Conservation (phyloP, 805 yeast species). For the Suhomyces kilbournensis region DNA sequence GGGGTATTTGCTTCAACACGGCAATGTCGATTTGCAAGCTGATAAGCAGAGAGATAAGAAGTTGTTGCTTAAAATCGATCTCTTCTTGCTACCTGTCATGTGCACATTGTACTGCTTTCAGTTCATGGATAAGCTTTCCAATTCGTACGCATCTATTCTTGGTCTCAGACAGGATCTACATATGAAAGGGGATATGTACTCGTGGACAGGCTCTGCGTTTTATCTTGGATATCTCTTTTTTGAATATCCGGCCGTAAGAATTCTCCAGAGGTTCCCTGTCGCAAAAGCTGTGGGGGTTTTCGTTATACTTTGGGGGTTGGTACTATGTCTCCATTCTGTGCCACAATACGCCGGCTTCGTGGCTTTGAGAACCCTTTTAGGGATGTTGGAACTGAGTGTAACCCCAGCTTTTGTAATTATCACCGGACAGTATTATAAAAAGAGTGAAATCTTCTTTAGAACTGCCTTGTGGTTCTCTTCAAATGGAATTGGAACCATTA, state of each 20-base stretch:
- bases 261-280: constrained; percentile 57
- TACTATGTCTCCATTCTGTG: constrained; percentile 53
- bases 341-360: constrained; percentile 42
- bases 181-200: constrained; percentile 43
- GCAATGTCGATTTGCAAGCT: background rate
- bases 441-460: constrained; percentile 33
- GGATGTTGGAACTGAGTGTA: constrained; percentile 36
- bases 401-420: constrained; percentile 42
- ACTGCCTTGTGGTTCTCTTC: constrained; percentile 36
- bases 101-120: constrained; percentile 49
- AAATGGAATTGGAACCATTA: constrained; percentile 37
- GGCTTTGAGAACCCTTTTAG: constrained; percentile 38
- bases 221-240: constrained; percentile 60
- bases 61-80: constrained; percentile 50
- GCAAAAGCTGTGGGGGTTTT: constrained; percentile 47
- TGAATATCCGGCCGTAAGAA: constrained; percentile 46
- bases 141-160: constrained; percentile 51
- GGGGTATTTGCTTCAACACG: background rate
- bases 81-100: constrained; percentile 49
- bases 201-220: constrained; percentile 44
- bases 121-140: constrained; percentile 58
- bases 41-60: constrained; percentile 32
- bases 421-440: constrained; percentile 33
- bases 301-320: constrained; percentile 60
- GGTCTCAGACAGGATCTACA: constrained; percentile 45